Percentiles rank a stretch among this genome's conserved stretches.
Evolutionary conservation across 1,284 basidiomycete species (phyloP).

Genomic region (Moesziomyces parantarcticus): DNA sequence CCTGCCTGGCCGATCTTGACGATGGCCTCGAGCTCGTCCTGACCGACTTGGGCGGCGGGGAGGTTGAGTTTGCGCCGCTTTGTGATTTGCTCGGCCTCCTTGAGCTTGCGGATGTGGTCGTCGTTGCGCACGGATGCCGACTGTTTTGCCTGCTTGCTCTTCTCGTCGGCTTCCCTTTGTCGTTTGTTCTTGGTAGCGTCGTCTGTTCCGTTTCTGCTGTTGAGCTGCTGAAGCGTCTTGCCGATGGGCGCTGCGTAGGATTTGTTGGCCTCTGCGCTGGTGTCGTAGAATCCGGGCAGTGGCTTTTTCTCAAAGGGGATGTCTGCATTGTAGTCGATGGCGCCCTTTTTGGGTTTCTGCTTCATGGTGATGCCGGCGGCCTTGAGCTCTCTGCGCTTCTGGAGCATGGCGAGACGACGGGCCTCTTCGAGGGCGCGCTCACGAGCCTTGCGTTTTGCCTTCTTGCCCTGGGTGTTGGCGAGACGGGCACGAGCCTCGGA

Average conservation of each 20-base stretch:
- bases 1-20: slow-evolving; percentile 97
- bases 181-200: slow-evolving; percentile 71
- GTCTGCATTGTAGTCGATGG: slow-evolving; percentile 99
- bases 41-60: slow-evolving; percentile 93
- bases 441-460: slow-evolving; percentile 97
- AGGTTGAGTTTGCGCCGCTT: slow-evolving; percentile 85
- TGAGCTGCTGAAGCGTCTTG: slow-evolving; percentile 75
- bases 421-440: slow-evolving; percentile 89
- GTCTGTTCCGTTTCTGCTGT: slow-evolving; percentile 77
- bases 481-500: slow-evolving; percentile 97
- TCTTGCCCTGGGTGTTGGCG: slow-evolving; percentile 99
- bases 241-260: slow-evolving; percentile 88
- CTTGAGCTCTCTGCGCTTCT: slow-evolving; percentile 97
- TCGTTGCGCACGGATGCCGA: slow-evolving; percentile 74
- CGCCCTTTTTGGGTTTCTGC: slow-evolving; percentile 89
- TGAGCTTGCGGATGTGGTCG: slow-evolving; percentile 94
- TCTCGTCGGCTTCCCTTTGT: slow-evolving; percentile 72
- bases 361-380: slow-evolving; percentile 86
- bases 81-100: slow-evolving; percentile 94
- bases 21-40: slow-evolving; percentile 94
- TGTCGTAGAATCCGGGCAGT: slow-evolving; percentile 95
- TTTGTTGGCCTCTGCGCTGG: slow-evolving; percentile 91
- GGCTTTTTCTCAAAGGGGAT: slow-evolving; percentile 99
- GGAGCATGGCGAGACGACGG: slow-evolving; percentile 88
- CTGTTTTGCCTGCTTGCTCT: slow-evolving; percentile 80